Percentiles rank a stretch among this genome's conserved stretches.
Conservation (phyloP, 345 rosid genomes). For the Ceriops tagal region DNA sequence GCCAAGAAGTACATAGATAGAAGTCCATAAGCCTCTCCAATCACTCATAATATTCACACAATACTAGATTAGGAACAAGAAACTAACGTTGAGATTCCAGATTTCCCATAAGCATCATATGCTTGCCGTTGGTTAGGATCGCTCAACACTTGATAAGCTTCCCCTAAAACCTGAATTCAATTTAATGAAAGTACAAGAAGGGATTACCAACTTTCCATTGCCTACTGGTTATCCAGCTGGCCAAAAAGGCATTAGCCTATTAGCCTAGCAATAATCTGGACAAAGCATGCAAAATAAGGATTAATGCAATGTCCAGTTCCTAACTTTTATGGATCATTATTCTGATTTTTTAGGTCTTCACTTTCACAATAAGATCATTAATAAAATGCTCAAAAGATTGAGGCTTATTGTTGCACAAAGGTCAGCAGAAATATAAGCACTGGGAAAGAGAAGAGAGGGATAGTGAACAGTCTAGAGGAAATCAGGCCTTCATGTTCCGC, state of each 20-base stretch:
- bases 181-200: slow-evolving; percentile 11
- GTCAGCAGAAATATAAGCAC: too few species aligned
- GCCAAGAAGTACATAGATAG: slow-evolving; percentile 3
- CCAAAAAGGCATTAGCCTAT: not conserved
- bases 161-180: slow-evolving; percentile 71
- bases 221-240: not conserved
- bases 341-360: too few species aligned
- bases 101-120: slow-evolving; percentile 84
- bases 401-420: too few species aligned
- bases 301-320: too few species aligned
- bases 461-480: too few species aligned
- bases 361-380: too few species aligned
- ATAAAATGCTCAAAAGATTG: too few species aligned
- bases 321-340: too few species aligned
- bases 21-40: slow-evolving; percentile 1
- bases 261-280: not conserved
- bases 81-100: slow-evolving; percentile 93
- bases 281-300: not conserved
- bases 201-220: not conserved
- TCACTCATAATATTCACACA: slow-evolving; percentile 20
- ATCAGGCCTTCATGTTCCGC: too few species aligned
- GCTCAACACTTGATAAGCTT: slow-evolving; percentile 95
- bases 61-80: slow-evolving; percentile 24
- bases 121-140: slow-evolving; percentile 91
- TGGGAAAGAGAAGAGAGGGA: too few species aligned